Percentiles rank a stretch among this genome's conserved stretches.
These are phyloP conservation scores for Fusarium sp. DNA, from an alignment of 2,329 filamentous ascomycete genomes.

Conservation along the genomic window DNA sequence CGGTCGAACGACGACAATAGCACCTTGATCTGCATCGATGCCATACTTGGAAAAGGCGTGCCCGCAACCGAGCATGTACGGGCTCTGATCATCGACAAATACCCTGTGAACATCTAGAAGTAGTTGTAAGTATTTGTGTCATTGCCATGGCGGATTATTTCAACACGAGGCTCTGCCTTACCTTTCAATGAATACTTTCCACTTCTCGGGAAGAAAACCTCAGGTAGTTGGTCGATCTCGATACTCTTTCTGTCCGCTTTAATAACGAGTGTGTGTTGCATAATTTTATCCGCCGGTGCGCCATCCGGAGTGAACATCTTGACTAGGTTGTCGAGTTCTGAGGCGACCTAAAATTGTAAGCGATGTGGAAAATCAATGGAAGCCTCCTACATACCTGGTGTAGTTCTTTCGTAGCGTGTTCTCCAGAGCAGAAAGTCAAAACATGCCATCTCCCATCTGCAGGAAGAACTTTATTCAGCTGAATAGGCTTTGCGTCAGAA, in stretches of 20 bases:
- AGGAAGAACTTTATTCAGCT: slow-evolving; percentile 21
- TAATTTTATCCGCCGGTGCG: slow-evolving; percentile 3
- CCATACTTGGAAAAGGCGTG: slow-evolving; percentile 30
- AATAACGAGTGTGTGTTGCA: slow-evolving; percentile 18
- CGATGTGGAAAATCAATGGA: background rate
- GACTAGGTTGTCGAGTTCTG: background rate
- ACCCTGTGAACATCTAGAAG: slow-evolving; percentile 29
- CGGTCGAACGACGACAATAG: slow-evolving; percentile 35
- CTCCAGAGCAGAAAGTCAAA: slow-evolving; percentile 30
- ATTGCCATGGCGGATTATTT: too few relatives aligned
- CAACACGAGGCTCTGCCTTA: fast-evolving
- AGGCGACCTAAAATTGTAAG: background rate
- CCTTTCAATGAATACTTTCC: slow-evolving; percentile 21
- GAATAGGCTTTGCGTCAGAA: slow-evolving; percentile 43
- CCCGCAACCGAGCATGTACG: slow-evolving; percentile 32
- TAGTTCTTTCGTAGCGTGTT: background rate
- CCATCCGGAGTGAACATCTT: background rate
- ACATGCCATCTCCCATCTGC: slow-evolving; percentile 45
- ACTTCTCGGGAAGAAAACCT: slow-evolving; percentile 31
- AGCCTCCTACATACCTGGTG: background rate
- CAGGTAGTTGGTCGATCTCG: slow-evolving; percentile 20
- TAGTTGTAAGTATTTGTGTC: background rate
- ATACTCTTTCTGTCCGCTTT: slow-evolving; percentile 13
- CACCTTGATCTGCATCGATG: slow-evolving; percentile 19
- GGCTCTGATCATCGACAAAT: slow-evolving; percentile 35